Percentiles rank a stretch among this genome's conserved stretches.
Conservation (phyloP, 2,329 filamentous ascomycete species). For the Cladosporium colombiae region DNA sequence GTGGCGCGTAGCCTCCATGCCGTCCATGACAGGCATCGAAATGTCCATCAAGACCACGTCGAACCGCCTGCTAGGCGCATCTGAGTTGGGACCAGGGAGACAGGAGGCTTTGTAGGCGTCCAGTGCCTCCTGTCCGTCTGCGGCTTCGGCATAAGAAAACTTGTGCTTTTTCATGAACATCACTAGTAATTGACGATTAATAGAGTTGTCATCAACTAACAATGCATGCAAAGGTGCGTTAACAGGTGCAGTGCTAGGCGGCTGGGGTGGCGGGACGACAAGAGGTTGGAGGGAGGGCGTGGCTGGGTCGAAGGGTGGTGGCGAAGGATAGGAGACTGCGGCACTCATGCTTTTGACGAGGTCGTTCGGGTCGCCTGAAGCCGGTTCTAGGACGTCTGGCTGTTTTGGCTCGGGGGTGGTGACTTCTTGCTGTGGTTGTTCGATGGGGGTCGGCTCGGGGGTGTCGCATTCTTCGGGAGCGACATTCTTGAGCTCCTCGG, state of each 20-base stretch:
- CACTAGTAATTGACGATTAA: slow-evolving; percentile 27
- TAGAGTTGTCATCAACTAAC: slow-evolving; percentile 31
- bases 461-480: not conserved
- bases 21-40: slow-evolving; percentile 32
- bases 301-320: slow-evolving; percentile 25
- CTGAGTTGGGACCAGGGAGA: slow-evolving; percentile 18
- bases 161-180: slow-evolving; percentile 23
- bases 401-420: not conserved
- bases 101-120: slow-evolving; percentile 42
- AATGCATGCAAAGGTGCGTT: slow-evolving; percentile 21
- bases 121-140: slow-evolving; percentile 53
- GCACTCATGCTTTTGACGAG: slow-evolving; percentile 23
- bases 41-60: slow-evolving; percentile 51
- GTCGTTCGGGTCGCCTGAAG: not conserved
- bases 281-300: slow-evolving; percentile 24
- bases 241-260: not conserved
- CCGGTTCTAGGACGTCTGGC: not conserved
- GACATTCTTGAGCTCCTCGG: slow-evolving; percentile 21
- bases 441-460: not conserved
- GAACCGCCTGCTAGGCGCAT: slow-evolving; percentile 27
- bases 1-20: slow-evolving; percentile 26
- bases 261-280: not conserved
- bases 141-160: slow-evolving; percentile 33
- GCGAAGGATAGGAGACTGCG: slow-evolving; percentile 24
- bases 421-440: not conserved